Evolutionary conservation across 164 flowering plant species (phyloP), one percentile per base, ranked within the genome.

Genomic region (Amborella trichopoda): DNA sequence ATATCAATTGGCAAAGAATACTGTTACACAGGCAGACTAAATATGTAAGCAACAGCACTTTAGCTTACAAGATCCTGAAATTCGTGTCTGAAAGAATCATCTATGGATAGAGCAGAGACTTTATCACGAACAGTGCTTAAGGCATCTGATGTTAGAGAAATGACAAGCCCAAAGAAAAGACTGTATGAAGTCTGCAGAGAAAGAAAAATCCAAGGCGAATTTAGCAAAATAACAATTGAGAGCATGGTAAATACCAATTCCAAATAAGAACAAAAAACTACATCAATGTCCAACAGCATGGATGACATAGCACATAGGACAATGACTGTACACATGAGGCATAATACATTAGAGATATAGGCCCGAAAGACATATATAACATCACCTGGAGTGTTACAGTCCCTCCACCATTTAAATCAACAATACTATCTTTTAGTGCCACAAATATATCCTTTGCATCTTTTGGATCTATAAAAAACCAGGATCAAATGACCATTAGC

Each of bases 71-170:
- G 73, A 40, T 86, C 86, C 45, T 82, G 88, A 58, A 88, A 87
- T 52, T 80, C 95, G 26, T 57, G 74, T 58, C 91, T 74, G 58
- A 78, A 80, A 18, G 86, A 76, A 52, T 75, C 66, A 69, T 93
- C 91, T 43, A 45, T 49, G 6, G 89, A 81, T 34, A 93, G 65
- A 38, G 70, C 56, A 50, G 96, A 76, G 26, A 66, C 62, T 70
- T 74, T 81, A 56, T 81, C 87, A 38, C 91, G 71, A 33, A 62
- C 63, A n/a, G 86, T 58, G 46, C 94, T 75, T 61, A 93, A 59
- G 39, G 86, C 96, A 74, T 93, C 99, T 50, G 99, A 93, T 58
- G 78, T 63, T 52, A 88, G 77, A 51, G 86, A 74, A 47, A 84
- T 80, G 22, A 85, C 68, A 22, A 93, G 70, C 49, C 86, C 74